These are phyloP conservation scores for Aspergillus amoenus DNA, from an alignment of 2,329 filamentous ascomycete species.

Conservation along the genomic window DNA sequence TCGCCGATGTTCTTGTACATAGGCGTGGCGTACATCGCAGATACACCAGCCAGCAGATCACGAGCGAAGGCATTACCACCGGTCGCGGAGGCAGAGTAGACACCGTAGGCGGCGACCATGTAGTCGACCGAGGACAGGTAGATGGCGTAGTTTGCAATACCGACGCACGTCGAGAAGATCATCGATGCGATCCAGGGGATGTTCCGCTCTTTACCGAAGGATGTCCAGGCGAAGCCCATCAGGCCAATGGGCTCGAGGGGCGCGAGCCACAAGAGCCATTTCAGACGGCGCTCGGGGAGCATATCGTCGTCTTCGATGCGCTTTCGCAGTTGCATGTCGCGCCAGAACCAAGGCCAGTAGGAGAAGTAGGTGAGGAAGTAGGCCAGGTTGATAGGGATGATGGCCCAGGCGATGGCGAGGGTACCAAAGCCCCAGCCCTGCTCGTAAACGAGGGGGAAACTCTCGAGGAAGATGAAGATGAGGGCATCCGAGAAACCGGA, in stretches of 20 bases:
- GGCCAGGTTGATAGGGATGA: slow-evolving; percentile 46
- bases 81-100: slow-evolving; percentile 71
- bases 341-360: slow-evolving; percentile 53
- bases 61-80: slow-evolving; percentile 74
- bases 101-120: slow-evolving; percentile 72
- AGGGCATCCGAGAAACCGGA: slow-evolving; percentile 72
- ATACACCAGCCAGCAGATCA: slow-evolving; percentile 70
- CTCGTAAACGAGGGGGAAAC: slow-evolving; percentile 59
- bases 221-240: slow-evolving; percentile 69
- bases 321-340: slow-evolving; percentile 36
- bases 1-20: slow-evolving; percentile 55
- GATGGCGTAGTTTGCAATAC: slow-evolving; percentile 71
- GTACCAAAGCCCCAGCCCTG: slow-evolving; percentile 21
- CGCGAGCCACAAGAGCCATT: slow-evolving; percentile 62
- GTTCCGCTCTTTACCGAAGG: slow-evolving; percentile 60
- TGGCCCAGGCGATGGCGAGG: slow-evolving; percentile 20
- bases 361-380: slow-evolving; percentile 56
- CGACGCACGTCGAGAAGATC: slow-evolving; percentile 65
- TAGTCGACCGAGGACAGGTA: slow-evolving; percentile 79
- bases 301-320: slow-evolving; percentile 50
- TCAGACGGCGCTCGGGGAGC: slow-evolving; percentile 64
- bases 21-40: slow-evolving; percentile 66
- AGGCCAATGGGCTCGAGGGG: slow-evolving; percentile 65
- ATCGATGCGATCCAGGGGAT: slow-evolving; percentile 66
- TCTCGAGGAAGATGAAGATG: slow-evolving; percentile 77